Percentiles rank a stretch among this genome's conserved stretches.
phyloP scores from a whole-genome alignment of 305 asterid species.

The Caryopteris hybrid region DNA sequence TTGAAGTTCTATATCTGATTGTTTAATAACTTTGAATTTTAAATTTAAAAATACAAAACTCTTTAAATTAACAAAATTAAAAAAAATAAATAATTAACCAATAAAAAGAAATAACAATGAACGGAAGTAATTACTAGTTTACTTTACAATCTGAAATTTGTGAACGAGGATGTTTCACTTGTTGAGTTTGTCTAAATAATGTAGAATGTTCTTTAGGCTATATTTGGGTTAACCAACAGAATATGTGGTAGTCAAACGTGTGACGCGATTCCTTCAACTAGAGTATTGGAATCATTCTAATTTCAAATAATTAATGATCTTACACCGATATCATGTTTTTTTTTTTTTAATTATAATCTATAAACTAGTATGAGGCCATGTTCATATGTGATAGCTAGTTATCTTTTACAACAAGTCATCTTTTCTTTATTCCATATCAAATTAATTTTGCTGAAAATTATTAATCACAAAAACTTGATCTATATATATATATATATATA shows the following conservation, averaged over 20 bases:
- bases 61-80: too few species aligned
- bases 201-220: background rate
- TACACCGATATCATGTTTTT: background rate
- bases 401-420: background rate
- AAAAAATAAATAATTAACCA: too few species aligned
- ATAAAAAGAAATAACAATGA: too few species aligned
- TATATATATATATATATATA: too few species aligned
- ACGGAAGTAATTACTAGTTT: too few species aligned
- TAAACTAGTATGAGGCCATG: background rate
- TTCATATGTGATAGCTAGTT: background rate
- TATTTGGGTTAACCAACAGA: constrained; percentile 2
- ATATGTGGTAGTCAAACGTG: constrained; percentile 8
- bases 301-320: background rate
- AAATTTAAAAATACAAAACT: too few species aligned
- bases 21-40: too few species aligned
- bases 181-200: background rate
- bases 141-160: too few species aligned
- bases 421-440: background rate
- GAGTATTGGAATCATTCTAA: background rate
- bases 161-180: background rate
- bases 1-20: too few species aligned
- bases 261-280: constrained; percentile 10
- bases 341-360: background rate
- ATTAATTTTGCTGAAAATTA: too few species aligned
- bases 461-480: too few species aligned